Conservation (phyloP, 2,329 filamentous ascomycete genomes). For the Aspergillus glaucus region DNA sequence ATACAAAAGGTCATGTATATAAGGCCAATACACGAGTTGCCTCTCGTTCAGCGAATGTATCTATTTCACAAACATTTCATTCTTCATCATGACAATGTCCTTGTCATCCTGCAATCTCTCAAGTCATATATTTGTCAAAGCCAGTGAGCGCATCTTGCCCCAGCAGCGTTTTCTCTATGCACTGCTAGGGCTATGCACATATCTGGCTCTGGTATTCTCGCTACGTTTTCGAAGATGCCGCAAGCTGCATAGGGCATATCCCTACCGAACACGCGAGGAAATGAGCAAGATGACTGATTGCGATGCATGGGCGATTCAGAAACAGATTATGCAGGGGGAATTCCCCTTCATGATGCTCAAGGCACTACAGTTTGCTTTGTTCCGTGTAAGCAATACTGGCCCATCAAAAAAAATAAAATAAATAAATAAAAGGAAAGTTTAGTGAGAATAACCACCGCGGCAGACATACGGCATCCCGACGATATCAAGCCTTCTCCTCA, state of each 20-base stretch:
- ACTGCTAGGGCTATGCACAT: conserved; percentile 5
- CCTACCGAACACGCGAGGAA: conserved; percentile 38
- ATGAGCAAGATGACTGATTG: conserved; percentile 47
- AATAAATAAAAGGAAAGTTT: too few relatives aligned
- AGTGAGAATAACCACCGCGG: neutral
- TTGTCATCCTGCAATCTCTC: neutral
- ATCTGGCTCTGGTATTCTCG: conserved; percentile 17
- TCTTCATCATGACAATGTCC: neutral
- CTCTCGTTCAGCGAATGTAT: neutral
- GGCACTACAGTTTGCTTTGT: conserved; percentile 53
- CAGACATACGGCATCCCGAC: conserved; percentile 52
- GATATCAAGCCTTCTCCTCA: conserved; percentile 45
- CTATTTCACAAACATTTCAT: neutral
- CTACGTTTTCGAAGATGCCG: conserved; percentile 27
- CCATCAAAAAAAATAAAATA: neutral
- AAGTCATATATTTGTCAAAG: neutral
- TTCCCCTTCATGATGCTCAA: conserved; percentile 49
- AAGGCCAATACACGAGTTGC: neutral
- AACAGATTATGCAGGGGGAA: conserved; percentile 43
- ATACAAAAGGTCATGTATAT: neutral
- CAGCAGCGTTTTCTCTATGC: neutral
- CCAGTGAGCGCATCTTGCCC: neutral
- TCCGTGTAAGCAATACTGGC: conserved; percentile 37
- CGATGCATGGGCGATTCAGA: conserved; percentile 47
- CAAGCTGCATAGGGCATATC: conserved; percentile 33